Base-by-base conservation (phyloP, 805 yeast genomes). In the Yarrowia porcina region DNA sequence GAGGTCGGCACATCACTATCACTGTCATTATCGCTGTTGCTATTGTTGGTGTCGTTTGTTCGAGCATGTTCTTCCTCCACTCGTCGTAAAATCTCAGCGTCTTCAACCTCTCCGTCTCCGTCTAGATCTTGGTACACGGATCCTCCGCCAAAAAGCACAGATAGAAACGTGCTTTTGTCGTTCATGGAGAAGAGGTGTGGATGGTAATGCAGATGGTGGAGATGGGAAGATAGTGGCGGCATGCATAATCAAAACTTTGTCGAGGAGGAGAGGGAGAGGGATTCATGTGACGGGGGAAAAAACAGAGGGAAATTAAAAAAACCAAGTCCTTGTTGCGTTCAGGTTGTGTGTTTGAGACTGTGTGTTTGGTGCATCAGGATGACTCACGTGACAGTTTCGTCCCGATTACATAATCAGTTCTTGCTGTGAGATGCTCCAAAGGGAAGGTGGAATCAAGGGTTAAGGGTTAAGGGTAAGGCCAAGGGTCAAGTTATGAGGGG, bases 121-220 rank as follows among this genome's bases (percentile, higher is more conserved):
- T 52, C 59, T 13, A 52, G 44, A 27, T 52, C 59, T 20, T 23
- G 39, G 59, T 52, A 52, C 44, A 52, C 59, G 15, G 59, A 52
- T n/a, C 59, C 59, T 8, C 35, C 44, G 27, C 59, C 59, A 36
- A 52, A 52, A 4, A 52, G 33, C 44, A 52, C 59, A 4, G 59
- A 52, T 2, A 52, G 59, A 36, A 52, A 36, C 33, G 59, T 52
- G 44, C 59, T 52, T 36, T 52, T 52, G 28, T 52, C 59, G 9
- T 42, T 13, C 59, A 52, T 52, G 59, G n/a, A 30, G n/a, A n/a
- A n/a, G n/a, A 28, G 17, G 17, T 47, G n/a, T 21, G n/a, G n/a
- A n/a, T n/a, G 13, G n/a, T 20, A 21, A 6, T 21, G 30, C 23
- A 23, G 36, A n/a, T 1, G 15, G 20, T 12, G 2, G 18, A 17